A percentile compares a stretch with the other conserved stretches of the same genome.
These are phyloP conservation scores for Tolypocladium sp. DNA, from an alignment of 2,329 filamentous ascomycete species.

Conservation along the genomic window DNA sequence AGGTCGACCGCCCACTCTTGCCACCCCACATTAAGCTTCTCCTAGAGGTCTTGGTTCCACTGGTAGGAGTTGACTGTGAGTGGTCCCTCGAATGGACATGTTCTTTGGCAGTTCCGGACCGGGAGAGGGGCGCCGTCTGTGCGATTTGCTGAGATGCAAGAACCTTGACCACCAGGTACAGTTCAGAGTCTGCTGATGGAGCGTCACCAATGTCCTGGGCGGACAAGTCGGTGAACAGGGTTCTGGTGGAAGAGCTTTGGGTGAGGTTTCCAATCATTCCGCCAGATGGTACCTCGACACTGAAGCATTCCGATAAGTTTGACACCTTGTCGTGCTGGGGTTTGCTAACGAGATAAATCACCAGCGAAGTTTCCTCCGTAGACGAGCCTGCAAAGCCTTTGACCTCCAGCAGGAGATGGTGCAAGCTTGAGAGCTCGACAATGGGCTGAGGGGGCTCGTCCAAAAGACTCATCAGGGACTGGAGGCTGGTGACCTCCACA, in stretches of 20 bases:
- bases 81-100: conserved; percentile 32
- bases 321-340: conserved; percentile 51
- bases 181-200: conserved; percentile 55
- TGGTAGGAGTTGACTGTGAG: conserved; percentile 37
- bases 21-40: conserved; percentile 64
- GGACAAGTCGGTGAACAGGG: conserved; percentile 79
- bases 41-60: conserved; percentile 44
- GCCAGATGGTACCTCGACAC: conserved; percentile 66
- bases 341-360: conserved; percentile 70
- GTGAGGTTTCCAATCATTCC: conserved; percentile 59
- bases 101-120: conserved; percentile 38
- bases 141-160: conserved; percentile 48
- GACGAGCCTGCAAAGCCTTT: conserved; percentile 72
- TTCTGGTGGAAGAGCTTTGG: conserved; percentile 63
- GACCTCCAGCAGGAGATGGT: conserved; percentile 77
- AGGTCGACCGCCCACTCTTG: conserved; percentile 44
- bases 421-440: conserved; percentile 60
- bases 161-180: conserved; percentile 80
- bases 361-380: conserved; percentile 65
- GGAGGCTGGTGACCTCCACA: conserved; percentile 80
- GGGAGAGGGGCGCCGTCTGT: conserved; percentile 36
- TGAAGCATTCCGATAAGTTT: conserved; percentile 75
- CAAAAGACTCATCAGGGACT: conserved; percentile 92
- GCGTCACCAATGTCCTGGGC: conserved; percentile 61
- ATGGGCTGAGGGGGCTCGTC: conserved; percentile 66